phyloP scores from a whole-genome alignment of 495 filamentous ascomycete genomes.

The Cairneyella variabilis region DNA sequence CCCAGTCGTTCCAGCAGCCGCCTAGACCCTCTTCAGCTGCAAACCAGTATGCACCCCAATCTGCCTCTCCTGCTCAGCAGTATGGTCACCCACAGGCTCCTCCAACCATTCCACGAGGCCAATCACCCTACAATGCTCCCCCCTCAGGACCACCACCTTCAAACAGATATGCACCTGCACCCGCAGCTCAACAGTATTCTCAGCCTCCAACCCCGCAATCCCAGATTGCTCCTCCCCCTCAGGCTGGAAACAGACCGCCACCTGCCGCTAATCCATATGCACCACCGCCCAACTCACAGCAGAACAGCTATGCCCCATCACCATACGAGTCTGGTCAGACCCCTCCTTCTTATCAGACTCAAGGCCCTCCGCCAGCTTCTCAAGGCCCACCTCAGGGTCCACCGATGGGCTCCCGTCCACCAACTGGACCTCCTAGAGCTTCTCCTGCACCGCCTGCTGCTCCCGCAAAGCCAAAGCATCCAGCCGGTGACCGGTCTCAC shows the following conservation, averaged over 20 bases:
- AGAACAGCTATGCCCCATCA: conserved; percentile 33
- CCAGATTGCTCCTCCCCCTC: conserved; percentile 47
- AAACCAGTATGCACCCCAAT: conserved; percentile 70
- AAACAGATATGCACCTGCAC: conserved; percentile 84
- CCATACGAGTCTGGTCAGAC: conserved; percentile 26
- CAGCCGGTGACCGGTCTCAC: conserved; percentile 85
- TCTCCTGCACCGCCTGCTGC: conserved; percentile 37
- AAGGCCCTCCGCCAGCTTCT: conserved; percentile 26
- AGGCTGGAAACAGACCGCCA: conserved; percentile 38
- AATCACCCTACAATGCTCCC: conserved; percentile 87
- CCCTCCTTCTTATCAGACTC: conserved; percentile 14
- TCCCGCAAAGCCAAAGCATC: conserved; percentile 55
- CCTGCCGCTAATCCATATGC: conserved; percentile 58
- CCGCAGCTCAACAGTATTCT: conserved; percentile 51
- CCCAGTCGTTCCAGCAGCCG: conserved; percentile 42
- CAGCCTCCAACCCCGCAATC: conserved; percentile 38
- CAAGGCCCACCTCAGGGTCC: conserved; percentile 22
- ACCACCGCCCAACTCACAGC: conserved; percentile 37
- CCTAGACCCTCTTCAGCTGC: conserved; percentile 56
- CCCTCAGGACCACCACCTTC: conserved; percentile 68
- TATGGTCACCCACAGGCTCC: conserved; percentile 43
- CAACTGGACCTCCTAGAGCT: conserved; percentile 33
- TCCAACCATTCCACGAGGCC: conserved; percentile 63
- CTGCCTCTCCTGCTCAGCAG: conserved; percentile 40
- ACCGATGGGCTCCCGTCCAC: conserved; percentile 28